These are phyloP conservation scores for Pelargonium myrrhifolium DNA, from an alignment of 441 rosid species.

Conservation along the genomic window DNA sequence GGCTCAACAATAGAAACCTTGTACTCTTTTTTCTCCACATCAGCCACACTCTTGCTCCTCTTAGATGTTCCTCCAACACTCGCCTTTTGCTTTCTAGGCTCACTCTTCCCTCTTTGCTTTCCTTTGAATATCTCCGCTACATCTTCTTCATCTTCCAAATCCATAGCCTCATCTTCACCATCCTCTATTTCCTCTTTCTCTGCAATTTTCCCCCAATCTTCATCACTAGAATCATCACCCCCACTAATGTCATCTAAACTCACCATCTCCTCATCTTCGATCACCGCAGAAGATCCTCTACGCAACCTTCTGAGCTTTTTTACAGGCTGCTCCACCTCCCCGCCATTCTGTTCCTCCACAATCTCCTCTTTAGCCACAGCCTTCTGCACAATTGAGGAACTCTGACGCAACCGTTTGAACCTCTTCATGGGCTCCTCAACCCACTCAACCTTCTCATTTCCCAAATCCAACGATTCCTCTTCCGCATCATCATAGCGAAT, in stretches of 20 bases:
- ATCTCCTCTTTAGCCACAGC: slow-evolving; percentile 39
- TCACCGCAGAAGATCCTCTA: neutral
- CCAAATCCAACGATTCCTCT: slow-evolving; percentile 82
- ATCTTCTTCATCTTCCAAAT: slow-evolving; percentile 47
- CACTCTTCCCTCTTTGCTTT: slow-evolving; percentile 24
- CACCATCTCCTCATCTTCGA: neutral
- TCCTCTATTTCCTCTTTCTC: slow-evolving; percentile 50
- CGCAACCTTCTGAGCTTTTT: slow-evolving; percentile 1
- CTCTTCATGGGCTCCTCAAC: slow-evolving; percentile 31
- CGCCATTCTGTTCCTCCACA: slow-evolving; percentile 22
- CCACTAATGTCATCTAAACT: slow-evolving; percentile 16
- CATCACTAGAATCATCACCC: slow-evolving; percentile 68
- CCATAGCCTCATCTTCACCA: slow-evolving; percentile 44
- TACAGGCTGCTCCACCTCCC: neutral
- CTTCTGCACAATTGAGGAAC: slow-evolving; percentile 40
- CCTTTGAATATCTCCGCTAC: slow-evolving; percentile 32
- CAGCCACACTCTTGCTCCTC: slow-evolving; percentile 38
- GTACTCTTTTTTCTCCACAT: slow-evolving; percentile 24
- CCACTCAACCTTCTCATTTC: slow-evolving; percentile 86
- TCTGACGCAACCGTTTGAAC: slow-evolving; percentile 65
- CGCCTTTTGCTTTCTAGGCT: slow-evolving; percentile 46
- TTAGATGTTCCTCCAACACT: slow-evolving; percentile 33
- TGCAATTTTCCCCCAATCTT: slow-evolving; percentile 59
- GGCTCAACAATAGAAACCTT: slow-evolving; percentile 41
- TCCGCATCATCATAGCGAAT: slow-evolving; percentile 72